phyloP scores from a whole-genome alignment of 371 early-diverging fungal genomes.

The Choanephora cucurbitarum region DNA sequence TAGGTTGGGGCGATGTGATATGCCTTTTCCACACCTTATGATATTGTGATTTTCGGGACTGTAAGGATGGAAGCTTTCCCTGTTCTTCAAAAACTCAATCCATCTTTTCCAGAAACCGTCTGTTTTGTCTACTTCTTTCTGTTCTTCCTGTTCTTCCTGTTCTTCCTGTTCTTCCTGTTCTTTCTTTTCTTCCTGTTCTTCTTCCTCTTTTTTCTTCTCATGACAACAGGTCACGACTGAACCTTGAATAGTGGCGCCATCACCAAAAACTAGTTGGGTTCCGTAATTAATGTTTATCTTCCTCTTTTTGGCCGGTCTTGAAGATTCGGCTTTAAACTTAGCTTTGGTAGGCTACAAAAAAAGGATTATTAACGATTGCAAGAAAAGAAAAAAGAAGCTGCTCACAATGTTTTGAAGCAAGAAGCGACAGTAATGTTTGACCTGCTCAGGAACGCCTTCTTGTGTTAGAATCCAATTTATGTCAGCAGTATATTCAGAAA shows the following conservation, averaged over 20 bases:
- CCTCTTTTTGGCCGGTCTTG: slow-evolving; percentile 11
- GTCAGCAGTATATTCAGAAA: neutral
- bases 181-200: slow-evolving; percentile 10
- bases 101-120: slow-evolving; percentile 12
- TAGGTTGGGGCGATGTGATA: slow-evolving; percentile 12
- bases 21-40: slow-evolving; percentile 15
- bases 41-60: slow-evolving; percentile 16
- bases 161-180: slow-evolving; percentile 1
- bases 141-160: slow-evolving; percentile 4
- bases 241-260: neutral
- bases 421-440: neutral
- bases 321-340: slow-evolving; percentile 4
- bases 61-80: slow-evolving; percentile 13
- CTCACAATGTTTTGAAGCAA: neutral
- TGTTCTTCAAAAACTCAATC: slow-evolving; percentile 12
- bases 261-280: slow-evolving; percentile 5
- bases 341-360: slow-evolving; percentile 5
- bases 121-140: no score
- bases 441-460: neutral
- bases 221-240: neutral
- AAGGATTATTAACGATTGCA: neutral
- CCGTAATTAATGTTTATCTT: slow-evolving; percentile 9
- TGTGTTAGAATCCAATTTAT: neutral
- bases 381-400: neutral
- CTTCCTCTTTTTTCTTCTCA: slow-evolving; percentile 4